Percentiles rank a stretch among this genome's conserved stretches.
Evolutionary conservation across 208 protist species (phyloP).

Genomic region (Leishmania aethiopica): DNA sequence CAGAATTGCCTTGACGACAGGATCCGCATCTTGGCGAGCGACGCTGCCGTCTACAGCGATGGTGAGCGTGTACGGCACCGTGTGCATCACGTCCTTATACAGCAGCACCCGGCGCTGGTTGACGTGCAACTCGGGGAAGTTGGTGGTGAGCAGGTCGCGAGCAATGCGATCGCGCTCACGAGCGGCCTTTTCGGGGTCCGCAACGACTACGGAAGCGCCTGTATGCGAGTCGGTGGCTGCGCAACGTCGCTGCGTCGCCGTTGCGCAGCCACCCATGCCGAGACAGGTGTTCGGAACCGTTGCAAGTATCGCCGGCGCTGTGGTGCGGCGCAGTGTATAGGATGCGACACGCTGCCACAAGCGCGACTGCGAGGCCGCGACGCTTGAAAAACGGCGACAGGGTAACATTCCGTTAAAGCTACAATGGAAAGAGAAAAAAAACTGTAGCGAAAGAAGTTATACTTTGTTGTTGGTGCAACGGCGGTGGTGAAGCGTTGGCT

Average conservation of each 20-base stretch:
- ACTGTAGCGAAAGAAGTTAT: not conserved
- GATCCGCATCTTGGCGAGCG: conserved; percentile 14
- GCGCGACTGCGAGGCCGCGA: not conserved
- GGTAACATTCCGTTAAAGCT: not conserved
- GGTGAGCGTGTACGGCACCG: conserved; percentile 72
- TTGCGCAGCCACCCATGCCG: not conserved
- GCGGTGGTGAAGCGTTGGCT: not conserved
- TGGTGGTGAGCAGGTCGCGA: conserved; percentile 56
- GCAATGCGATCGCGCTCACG: conserved; percentile 73
- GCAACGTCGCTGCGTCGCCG: conserved; percentile 17
- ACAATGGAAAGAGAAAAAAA: not conserved
- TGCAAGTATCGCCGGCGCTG: not conserved
- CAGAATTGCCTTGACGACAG: conserved; percentile 33
- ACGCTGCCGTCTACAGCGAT: conserved; percentile 43
- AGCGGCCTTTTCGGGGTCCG: conserved; percentile 49
- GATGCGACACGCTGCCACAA: not conserved
- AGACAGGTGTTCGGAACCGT: not conserved
- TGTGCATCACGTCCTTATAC: conserved; percentile 59
- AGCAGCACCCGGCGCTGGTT: conserved; percentile 39
- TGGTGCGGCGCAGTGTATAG: conserved; percentile 1
- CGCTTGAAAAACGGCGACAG: not conserved
- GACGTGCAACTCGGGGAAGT: conserved; percentile 35
- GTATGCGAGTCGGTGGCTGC: conserved; percentile 42
- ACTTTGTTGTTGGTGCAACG: not conserved
- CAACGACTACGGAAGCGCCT: conserved; percentile 58